Conservation (phyloP, 371 early-diverging fungal genomes). For the Haplosporangium sp. region DNA sequence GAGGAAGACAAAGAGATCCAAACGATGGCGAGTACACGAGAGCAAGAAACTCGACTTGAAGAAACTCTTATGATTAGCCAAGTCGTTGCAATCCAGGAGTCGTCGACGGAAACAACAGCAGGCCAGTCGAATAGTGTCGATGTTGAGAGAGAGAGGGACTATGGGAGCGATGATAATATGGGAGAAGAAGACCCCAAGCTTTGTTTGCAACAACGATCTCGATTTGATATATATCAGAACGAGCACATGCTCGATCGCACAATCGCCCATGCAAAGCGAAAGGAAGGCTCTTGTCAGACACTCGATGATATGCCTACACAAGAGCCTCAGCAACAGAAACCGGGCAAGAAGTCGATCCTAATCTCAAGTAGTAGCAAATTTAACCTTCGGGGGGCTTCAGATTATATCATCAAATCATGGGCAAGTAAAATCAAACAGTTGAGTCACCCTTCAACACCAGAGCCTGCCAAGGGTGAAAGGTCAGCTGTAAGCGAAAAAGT, state of each 20-base stretch:
- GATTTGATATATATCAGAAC: background rate
- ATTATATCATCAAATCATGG: conserved; percentile 1
- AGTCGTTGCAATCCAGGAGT: background rate
- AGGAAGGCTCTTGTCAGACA: background rate
- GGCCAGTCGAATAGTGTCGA: background rate
- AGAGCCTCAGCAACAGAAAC: background rate
- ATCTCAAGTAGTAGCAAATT: background rate
- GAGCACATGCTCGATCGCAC: background rate
- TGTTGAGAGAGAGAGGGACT: background rate
- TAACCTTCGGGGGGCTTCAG: background rate
- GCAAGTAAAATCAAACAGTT: background rate
- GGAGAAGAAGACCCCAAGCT: background rate
- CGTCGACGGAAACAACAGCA: background rate
- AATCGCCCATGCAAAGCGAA: background rate
- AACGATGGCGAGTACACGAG: background rate
- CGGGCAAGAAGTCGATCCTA: background rate
- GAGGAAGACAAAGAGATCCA: background rate
- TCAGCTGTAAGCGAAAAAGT: background rate
- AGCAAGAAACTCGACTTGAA: background rate
- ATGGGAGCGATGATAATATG: background rate
- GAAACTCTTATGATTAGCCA: background rate
- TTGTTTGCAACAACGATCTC: conserved; percentile 1
- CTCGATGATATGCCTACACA: background rate
- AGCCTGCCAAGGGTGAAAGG: background rate
- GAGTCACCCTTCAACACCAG: background rate